These are phyloP conservation scores for Gamarada debralockiae DNA, from an alignment of 495 filamentous ascomycete genomes.

Conservation along the genomic window DNA sequence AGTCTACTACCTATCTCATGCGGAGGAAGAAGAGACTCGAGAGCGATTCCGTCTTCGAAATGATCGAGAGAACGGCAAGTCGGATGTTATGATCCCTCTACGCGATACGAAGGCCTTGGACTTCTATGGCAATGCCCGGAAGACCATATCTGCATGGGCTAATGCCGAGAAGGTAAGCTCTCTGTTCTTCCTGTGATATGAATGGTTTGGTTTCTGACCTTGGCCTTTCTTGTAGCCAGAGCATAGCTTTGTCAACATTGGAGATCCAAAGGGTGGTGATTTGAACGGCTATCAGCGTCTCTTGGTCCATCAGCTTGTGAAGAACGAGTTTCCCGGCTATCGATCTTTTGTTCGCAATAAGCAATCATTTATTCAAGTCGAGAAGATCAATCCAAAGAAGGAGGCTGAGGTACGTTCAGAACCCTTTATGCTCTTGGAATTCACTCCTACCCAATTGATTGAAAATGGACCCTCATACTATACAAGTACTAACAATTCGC, in stretches of 20 bases:
- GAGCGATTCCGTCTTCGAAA: constrained; percentile 30
- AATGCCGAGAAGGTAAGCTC: constrained; percentile 16
- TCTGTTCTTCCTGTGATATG: background rate
- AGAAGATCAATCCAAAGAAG: constrained; percentile 9
- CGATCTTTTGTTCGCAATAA: constrained; percentile 37
- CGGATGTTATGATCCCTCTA: constrained; percentile 43
- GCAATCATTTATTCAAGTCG: constrained; percentile 48
- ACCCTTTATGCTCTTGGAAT: background rate
- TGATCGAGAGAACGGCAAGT: constrained; percentile 31
- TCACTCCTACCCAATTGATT: background rate
- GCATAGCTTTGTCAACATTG: constrained; percentile 36
- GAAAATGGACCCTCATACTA: background rate
- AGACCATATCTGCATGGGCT: constrained; percentile 48
- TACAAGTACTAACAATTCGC: constrained; percentile 4
- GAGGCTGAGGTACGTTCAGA: constrained; percentile 19
- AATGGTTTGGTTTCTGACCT: constrained; percentile 9
- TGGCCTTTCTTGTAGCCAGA: constrained; percentile 21
- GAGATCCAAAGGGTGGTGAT: constrained; percentile 14
- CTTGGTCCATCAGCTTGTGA: constrained; percentile 66
- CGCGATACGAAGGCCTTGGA: constrained; percentile 51
- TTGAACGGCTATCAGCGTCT: constrained; percentile 51
- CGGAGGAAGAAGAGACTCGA: constrained; percentile 51
- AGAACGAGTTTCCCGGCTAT: constrained; percentile 56
- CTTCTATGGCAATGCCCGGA: constrained; percentile 48
- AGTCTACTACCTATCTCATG: constrained; percentile 64